Conservation (phyloP, 2,329 filamentous ascomycete genomes). For the Pseudogymnoascus sp. region DNA sequence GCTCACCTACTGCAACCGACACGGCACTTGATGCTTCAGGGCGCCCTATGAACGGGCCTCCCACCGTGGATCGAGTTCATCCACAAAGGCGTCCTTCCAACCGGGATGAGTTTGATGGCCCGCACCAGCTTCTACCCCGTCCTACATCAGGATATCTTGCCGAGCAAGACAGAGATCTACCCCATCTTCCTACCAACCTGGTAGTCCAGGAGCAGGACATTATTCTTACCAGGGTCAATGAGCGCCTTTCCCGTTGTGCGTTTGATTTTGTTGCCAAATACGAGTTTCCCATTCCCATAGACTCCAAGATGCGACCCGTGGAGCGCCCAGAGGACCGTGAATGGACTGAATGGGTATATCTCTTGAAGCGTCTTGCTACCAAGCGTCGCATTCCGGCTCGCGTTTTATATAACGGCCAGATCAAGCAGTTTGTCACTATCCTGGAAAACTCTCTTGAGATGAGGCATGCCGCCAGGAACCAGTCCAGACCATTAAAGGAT, state of each 20-base stretch:
- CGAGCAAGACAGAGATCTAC: constrained; percentile 71
- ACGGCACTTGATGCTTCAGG: constrained; percentile 48
- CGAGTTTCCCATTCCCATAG: constrained; percentile 76
- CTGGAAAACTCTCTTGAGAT: constrained; percentile 84
- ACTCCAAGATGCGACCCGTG: constrained; percentile 65
- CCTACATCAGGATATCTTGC: constrained; percentile 65
- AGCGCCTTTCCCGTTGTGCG: constrained; percentile 75
- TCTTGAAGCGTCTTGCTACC: constrained; percentile 77
- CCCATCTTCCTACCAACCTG: constrained; percentile 74
- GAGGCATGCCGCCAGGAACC: constrained; percentile 77
- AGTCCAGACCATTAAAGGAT: constrained; percentile 76
- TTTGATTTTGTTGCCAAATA: constrained; percentile 90
- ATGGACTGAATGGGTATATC: constrained; percentile 89
- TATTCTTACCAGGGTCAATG: constrained; percentile 74
- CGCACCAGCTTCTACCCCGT: constrained; percentile 71
- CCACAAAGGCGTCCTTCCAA: constrained; percentile 65
- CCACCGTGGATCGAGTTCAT: constrained; percentile 41
- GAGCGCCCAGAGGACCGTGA: constrained; percentile 70
- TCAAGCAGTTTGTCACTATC: constrained; percentile 84
- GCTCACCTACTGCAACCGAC: constrained; percentile 54
- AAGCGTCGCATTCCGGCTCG: constrained; percentile 78
- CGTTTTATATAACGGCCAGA: constrained; percentile 81
- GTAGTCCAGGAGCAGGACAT: constrained; percentile 78
- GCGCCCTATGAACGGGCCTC: constrained; percentile 38
- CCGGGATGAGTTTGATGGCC: constrained; percentile 83